A percentile compares a stretch with the other conserved stretches of the same genome.
These are phyloP conservation scores for Umbellularia californica DNA, from an alignment of 164 flowering plant species.

Conservation along the genomic window DNA sequence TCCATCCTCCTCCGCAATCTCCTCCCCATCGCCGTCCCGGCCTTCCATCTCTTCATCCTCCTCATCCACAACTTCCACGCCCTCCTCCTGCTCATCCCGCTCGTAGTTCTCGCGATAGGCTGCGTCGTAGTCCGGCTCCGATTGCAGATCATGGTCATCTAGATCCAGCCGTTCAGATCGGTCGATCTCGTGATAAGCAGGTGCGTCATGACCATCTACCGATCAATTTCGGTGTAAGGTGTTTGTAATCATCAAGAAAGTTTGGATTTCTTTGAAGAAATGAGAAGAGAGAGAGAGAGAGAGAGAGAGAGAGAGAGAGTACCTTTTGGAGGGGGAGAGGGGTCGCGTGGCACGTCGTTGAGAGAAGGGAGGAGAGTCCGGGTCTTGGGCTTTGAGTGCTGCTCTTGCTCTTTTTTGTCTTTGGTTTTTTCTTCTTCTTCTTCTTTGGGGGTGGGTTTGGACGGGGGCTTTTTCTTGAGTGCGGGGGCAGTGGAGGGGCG, in stretches of 20 bases:
- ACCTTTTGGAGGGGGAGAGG: slow-evolving; percentile 5
- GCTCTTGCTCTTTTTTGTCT: neutral
- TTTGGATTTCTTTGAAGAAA: neutral
- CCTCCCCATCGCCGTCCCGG: neutral
- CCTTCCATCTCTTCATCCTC: slow-evolving; percentile 5
- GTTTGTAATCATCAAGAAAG: neutral
- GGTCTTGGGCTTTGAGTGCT: neutral
- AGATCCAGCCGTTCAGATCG: slow-evolving; percentile 4
- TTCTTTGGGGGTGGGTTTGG: neutral
- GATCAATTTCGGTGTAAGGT: neutral
- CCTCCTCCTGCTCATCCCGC: neutral
- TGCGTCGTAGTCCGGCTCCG: slow-evolving; percentile 1
- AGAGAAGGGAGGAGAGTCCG: slow-evolving; percentile 1
- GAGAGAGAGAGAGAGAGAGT: neutral
- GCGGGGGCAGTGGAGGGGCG: slow-evolving; percentile 13
- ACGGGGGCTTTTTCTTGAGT: slow-evolving; percentile 20
- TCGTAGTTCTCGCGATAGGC: neutral
- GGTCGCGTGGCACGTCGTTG: neutral
- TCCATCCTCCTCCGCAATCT: slow-evolving; percentile 13
- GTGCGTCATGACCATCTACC: neutral
- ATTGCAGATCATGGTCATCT: slow-evolving; percentile 3
- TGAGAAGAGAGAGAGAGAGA: neutral
- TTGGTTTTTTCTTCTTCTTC: neutral
- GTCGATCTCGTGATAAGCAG: neutral
- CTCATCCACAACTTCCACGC: neutral